Conservation (phyloP, 2,329 filamentous ascomycete species). For the Xylaria sp. region DNA sequence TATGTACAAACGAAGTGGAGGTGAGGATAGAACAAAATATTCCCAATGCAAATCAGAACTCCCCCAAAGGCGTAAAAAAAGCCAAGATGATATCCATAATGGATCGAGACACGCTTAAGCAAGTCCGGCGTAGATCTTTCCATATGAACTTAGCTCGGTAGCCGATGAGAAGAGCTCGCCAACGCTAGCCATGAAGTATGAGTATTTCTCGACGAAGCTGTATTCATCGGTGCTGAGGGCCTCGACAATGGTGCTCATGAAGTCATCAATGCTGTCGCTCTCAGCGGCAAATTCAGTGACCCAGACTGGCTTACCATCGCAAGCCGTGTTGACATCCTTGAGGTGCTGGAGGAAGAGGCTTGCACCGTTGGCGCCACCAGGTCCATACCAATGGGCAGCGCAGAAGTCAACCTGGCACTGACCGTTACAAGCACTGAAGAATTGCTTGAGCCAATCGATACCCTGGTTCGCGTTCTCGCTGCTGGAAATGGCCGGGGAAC, state of each 20-base stretch:
- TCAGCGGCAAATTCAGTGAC: slow-evolving; percentile 72
- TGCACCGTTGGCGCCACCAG: slow-evolving; percentile 54
- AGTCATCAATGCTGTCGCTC: slow-evolving; percentile 58
- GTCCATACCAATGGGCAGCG: slow-evolving; percentile 73
- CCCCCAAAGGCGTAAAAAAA: slow-evolving; percentile 40
- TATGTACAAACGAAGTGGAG: slow-evolving; percentile 43
- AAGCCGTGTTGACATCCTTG: slow-evolving; percentile 57
- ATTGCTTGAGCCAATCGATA: slow-evolving; percentile 66
- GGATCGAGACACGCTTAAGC: slow-evolving; percentile 39
- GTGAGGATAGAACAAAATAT: slow-evolving; percentile 19
- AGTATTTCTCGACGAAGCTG: slow-evolving; percentile 65
- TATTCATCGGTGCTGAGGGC: slow-evolving; percentile 60
- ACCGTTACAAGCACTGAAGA: slow-evolving; percentile 62
- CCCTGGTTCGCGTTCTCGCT: slow-evolving; percentile 62
- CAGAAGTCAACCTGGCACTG: slow-evolving; percentile 69
- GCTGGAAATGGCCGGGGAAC: slow-evolving; percentile 72
- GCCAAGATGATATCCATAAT: slow-evolving; percentile 11
- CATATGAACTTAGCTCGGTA: slow-evolving; percentile 58
- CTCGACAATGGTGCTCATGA: slow-evolving; percentile 62
- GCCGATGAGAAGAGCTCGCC: slow-evolving; percentile 57
- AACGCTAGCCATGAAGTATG: slow-evolving; percentile 65
- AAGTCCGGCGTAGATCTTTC: slow-evolving; percentile 61
- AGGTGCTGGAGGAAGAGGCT: slow-evolving; percentile 67
- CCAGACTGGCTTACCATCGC: slow-evolving; percentile 66
- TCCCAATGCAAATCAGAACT: slow-evolving; percentile 27